Evolutionary conservation across 129 eudicot species (phyloP), one percentile per base, ranked within the genome.

Genomic region (Silybum marianum): DNA sequence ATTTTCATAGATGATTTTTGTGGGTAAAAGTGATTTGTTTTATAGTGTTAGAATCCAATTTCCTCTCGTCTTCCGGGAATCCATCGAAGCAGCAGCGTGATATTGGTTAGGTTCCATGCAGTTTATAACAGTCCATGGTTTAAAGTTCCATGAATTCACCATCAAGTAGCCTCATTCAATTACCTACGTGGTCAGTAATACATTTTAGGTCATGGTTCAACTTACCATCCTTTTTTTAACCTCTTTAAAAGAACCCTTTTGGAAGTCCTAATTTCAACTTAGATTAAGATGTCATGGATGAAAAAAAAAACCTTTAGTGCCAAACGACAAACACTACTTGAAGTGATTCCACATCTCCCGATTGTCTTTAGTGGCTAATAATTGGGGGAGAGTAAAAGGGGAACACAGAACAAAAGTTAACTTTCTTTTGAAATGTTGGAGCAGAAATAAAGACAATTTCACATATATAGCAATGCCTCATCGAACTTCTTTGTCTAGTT

Each of bases 371-470:
- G 78, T 60, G 84, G 32, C 66, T 40, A 60, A 40, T 38, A 24
- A 73, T 58, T 40, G 21, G 28, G 28, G 78, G 32, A 16, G 60
- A 39, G 72, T 23, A 36, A 38, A 63, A 81, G 66, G 84, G 67
- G 58, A 69, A 69, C 82, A 78, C 18, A 42, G 75, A 69, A 58
- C 66, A 58, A 58, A 79, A 79, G 69, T 66, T 44, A 26, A 79
- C 82, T 46, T 79, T 79, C 48, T 13, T n/a, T 58, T 19, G 0
- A 69, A 70, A 69, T 28, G 24, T 69, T 79, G 36, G 19, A 79
- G n/a, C 36, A 79, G 36, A 30, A 79, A 21, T 69, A 30, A 79
- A 68, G 68, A 69, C 32, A 68, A 78, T 4, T 25, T 58, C 19
- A 77, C 19, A 77, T 62, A 28, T 28, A 77, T 62, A 21, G 24